These are phyloP conservation scores for Phalaenopsis aphrodite DNA, from an alignment of 106 monocot genomes.

Conservation along the genomic window DNA sequence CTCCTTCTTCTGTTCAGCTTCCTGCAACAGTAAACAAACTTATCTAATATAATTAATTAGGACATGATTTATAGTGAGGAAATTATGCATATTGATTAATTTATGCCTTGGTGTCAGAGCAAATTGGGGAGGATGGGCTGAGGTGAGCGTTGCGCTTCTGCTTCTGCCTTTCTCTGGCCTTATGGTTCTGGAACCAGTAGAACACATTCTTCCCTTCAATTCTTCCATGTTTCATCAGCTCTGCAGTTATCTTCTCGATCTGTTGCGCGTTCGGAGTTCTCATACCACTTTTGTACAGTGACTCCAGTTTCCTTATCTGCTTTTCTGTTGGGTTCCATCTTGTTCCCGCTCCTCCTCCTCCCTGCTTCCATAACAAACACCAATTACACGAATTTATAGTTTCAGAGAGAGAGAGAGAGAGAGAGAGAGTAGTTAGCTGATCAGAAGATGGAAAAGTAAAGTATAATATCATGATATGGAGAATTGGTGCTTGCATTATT, in stretches of 20 bases:
- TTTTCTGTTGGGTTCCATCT: constrained; percentile 63
- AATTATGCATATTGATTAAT: not conserved
- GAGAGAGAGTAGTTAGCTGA: no score
- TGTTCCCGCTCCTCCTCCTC: constrained; percentile 23
- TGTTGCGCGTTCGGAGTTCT: constrained; percentile 45
- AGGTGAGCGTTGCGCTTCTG: constrained; percentile 44
- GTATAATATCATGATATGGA: no score
- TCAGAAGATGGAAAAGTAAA: not conserved
- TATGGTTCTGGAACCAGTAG: constrained; percentile 99
- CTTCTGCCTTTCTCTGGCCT: constrained; percentile 74
- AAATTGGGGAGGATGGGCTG: not conserved
- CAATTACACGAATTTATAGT: not conserved
- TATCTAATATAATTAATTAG: not conserved
- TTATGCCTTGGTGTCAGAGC: not conserved
- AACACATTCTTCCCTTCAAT: constrained; percentile 90
- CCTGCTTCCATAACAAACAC: not conserved
- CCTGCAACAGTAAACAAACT: not conserved
- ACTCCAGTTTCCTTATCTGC: constrained; percentile 49
- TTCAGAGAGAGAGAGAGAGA: no score
- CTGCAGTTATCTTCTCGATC: constrained; percentile 50
- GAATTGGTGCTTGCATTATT: no score
- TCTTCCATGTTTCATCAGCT: constrained; percentile 45
- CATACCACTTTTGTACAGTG: constrained; percentile 45
- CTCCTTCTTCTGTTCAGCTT: constrained; percentile 3
- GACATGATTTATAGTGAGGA: not conserved